Evolutionary conservation across 164 flowering plant species (phyloP).

Genomic region (Vitis rotundifolia): DNA sequence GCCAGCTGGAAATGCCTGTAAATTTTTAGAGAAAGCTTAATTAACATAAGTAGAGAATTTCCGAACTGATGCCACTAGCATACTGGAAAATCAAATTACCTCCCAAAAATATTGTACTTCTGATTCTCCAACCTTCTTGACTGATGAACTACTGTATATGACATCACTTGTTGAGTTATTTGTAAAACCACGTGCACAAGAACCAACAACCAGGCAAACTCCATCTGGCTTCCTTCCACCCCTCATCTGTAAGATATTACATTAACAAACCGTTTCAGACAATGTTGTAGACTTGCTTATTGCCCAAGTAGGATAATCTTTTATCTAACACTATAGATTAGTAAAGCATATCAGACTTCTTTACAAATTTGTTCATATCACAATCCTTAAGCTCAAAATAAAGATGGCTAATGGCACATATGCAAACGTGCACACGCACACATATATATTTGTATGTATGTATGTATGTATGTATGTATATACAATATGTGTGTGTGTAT

Average conservation of each 20-base stretch:
- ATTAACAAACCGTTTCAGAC: neutral
- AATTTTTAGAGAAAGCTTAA: conserved; percentile 4
- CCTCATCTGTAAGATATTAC: conserved; percentile 57
- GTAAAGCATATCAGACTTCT: neutral
- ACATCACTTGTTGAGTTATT: conserved; percentile 81
- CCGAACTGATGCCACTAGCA: neutral
- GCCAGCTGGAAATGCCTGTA: conserved; percentile 97
- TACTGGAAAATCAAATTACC: conserved; percentile 40
- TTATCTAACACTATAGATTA: too few species aligned
- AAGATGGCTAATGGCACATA: too few species aligned
- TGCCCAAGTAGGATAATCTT: too few species aligned
- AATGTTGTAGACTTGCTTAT: neutral
- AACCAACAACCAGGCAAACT: conserved; percentile 91
- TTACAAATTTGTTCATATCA: too few species aligned
- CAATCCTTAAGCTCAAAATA: too few species aligned
- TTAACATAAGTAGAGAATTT: neutral
- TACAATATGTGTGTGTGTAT: neutral
- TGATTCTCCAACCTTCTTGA: conserved; percentile 62
- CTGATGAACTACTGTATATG: conserved; percentile 71
- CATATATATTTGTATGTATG: too few species aligned
- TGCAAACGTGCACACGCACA: too few species aligned
- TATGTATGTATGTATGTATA: neutral
- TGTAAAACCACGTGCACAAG: conserved; percentile 83
- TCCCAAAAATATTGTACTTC: conserved; percentile 89
- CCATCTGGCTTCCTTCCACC: conserved; percentile 90